Base-by-base conservation (phyloP, 805 yeast species). In the Jamesozyma rosinii region DNA sequence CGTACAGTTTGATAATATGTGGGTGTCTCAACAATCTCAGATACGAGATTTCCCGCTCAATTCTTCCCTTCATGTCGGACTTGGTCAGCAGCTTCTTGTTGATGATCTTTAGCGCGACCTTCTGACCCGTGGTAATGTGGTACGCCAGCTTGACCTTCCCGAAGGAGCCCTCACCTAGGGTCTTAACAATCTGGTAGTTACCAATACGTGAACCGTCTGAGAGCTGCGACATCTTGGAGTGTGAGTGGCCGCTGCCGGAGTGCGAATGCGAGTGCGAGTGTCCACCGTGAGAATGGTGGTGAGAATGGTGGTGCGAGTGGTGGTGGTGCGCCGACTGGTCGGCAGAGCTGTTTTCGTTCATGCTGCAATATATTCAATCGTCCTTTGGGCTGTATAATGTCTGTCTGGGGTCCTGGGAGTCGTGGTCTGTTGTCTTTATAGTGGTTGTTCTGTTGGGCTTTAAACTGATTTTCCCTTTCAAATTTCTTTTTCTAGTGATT, bases 1-100 rank as follows among this genome's bases (percentile, higher is more conserved):
- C 97, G 66, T 88, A 89, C 40, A 90, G 71, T 65, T 90, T 90
- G 68, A 90, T 90, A 64, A 90, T 90, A 64, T 90, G 97, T 3
- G 96, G 97, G 65, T 90, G 97, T 63, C 96, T 78, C 47, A 90
- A 71, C 44, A 90, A 70, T 43, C 97, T 70, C 50, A 90, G 70
- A 61, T 90, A 90, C 11, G 94, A 81, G 42, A 90, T 90, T 63
- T 90, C 97, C 54, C 97, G 74, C 69, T 90, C 97, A 24, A 90
- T 81, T 49, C 97, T 73, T 22, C 97, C 97, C 60, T 89, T 96
- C 97, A 89, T 89, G 65, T 89, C 97, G 9, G 88, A 78, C 59
- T 90, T 90, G 38, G 96, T 95, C 59, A 89, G 70, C 0, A 95
- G 87, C 64, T 86, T 87, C 50, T 95, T 72, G 64, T 90, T 86